Conservation (phyloP, 2,329 filamentous ascomycete genomes). For the Aureobasidium subglaciale region DNA sequence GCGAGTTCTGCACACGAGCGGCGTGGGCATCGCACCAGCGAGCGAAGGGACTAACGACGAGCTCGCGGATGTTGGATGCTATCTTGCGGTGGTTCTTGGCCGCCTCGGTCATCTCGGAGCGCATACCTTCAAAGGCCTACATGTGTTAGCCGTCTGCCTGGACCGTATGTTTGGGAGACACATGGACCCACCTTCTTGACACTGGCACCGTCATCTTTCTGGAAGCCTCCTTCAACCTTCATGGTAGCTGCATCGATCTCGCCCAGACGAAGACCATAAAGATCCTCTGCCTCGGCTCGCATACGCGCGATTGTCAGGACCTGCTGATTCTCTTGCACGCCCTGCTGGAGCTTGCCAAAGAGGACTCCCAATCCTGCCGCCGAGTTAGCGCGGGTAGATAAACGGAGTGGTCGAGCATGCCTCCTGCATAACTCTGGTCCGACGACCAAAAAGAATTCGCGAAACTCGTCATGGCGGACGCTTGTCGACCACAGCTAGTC, state of each 20-base stretch:
- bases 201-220: constrained; percentile 88
- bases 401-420: constrained; percentile 39
- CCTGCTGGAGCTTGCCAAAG: constrained; percentile 94
- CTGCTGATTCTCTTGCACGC: constrained; percentile 90
- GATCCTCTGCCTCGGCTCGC: constrained; percentile 91
- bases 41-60: constrained; percentile 89
- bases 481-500: neutral
- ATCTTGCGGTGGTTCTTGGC: constrained; percentile 90
- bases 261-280: constrained; percentile 71
- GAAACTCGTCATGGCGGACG: constrained; percentile 67
- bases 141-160: neutral
- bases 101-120: constrained; percentile 85
- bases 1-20: constrained; percentile 80
- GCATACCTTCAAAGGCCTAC: constrained; percentile 89
- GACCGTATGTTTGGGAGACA: neutral
- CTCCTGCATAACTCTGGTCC: constrained; percentile 76
- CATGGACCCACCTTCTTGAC: constrained; percentile 68
- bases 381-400: neutral
- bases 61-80: constrained; percentile 88
- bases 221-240: constrained; percentile 75
- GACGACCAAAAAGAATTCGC: constrained; percentile 95
- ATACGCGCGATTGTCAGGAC: constrained; percentile 83
- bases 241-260: constrained; percentile 79
- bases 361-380: constrained; percentile 70
- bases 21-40: constrained; percentile 97